Percentiles rank a stretch among this genome's conserved stretches.
Evolutionary conservation across 139 green algal genomes (phyloP).

Genomic region (Picochlorum sp.): DNA sequence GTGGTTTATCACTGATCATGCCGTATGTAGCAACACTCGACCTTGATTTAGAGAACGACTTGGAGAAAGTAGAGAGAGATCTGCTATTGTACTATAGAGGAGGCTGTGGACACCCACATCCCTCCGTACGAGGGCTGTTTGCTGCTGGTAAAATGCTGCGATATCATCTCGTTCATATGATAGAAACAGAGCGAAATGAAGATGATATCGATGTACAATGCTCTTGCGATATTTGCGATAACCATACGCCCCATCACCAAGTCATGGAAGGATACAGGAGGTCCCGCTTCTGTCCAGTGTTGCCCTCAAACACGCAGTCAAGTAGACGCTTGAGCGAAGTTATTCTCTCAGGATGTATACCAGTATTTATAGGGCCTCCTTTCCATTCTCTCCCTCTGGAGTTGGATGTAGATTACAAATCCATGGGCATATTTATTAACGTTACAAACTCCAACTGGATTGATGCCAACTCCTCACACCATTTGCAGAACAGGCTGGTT

Average conservation of each 20-base stretch:
- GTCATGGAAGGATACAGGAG: slow-evolving; percentile 18
- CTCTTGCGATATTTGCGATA: slow-evolving; percentile 32
- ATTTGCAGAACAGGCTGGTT: slow-evolving; percentile 31
- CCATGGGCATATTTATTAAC: slow-evolving; percentile 28
- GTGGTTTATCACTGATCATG: slow-evolving; percentile 20
- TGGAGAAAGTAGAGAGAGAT: slow-evolving; percentile 5
- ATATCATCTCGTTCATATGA: slow-evolving; percentile 14
- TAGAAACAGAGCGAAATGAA: neutral
- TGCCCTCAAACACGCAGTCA: slow-evolving; percentile 25
- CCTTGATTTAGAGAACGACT: slow-evolving; percentile 16
- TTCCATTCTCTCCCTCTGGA: slow-evolving; percentile 31
- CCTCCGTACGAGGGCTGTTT: slow-evolving; percentile 13
- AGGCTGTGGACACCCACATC: slow-evolving; percentile 22
- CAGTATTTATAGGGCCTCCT: slow-evolving; percentile 31
- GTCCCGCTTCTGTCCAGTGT: slow-evolving; percentile 25
- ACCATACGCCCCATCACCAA: slow-evolving; percentile 14
- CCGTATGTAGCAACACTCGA: slow-evolving; percentile 24
- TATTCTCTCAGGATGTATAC: slow-evolving; percentile 26
- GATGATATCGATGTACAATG: slow-evolving; percentile 18
- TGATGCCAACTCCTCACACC: slow-evolving; percentile 10
- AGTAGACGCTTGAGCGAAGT: slow-evolving; percentile 23
- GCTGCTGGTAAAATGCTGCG: slow-evolving; percentile 35
- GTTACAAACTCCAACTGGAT: slow-evolving; percentile 20
- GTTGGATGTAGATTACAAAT: slow-evolving; percentile 17
- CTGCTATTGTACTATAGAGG: slow-evolving; percentile 24